Evolutionary conservation across 1,284 basidiomycete species (phyloP), one percentile per base, ranked within the genome.

Genomic region (Fomes fomentarius): DNA sequence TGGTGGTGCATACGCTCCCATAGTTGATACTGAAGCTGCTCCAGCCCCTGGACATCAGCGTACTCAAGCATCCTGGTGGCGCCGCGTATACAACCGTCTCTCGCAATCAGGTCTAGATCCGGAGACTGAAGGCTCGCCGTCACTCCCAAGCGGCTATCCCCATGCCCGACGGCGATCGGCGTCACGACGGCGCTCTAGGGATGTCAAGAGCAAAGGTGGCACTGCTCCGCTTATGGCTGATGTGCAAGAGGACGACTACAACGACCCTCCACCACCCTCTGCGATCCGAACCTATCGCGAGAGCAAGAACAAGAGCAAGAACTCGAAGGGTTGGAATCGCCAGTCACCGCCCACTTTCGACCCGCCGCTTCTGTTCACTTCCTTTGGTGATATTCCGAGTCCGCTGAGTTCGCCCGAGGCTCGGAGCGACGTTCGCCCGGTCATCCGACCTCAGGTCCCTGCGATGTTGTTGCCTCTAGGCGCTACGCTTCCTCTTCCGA

Each of bases 31-130:
- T 2, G 61, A 62, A 28, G 45, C 38, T 9, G 39, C 39, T 6
- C 54, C 54, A 17, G 28, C 44, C 21, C 40, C 38, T 3, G 58
- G 63, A 4, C 62, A 63, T 25, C 67, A 66, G 47, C 68, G 65
- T 35, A 57, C 58, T 0, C 73, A 74, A 43, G 65, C 70, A 9
- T 81, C 84, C 0, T 84, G 82, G 84, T 85, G 83, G 83, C 77
- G 77, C 19, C 74, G 69, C 35, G 63, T 82, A 5, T 84, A 84
- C 63, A 67, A 76, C 58, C 78, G 79, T 17, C 59, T 84, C 26
- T 84, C 83, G 3, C 79, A 80, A 47, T 69, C 75, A 4, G 72
- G 70, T 4, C 67, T 64, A 14, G 72, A 73, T 24, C 66, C 68
- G 14, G 66, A 70, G 3, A 15, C 22, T 14, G 53, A 56, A 19